Conservation (phyloP, 352 stramenopile species). For the Achlya hypogyna region DNA sequence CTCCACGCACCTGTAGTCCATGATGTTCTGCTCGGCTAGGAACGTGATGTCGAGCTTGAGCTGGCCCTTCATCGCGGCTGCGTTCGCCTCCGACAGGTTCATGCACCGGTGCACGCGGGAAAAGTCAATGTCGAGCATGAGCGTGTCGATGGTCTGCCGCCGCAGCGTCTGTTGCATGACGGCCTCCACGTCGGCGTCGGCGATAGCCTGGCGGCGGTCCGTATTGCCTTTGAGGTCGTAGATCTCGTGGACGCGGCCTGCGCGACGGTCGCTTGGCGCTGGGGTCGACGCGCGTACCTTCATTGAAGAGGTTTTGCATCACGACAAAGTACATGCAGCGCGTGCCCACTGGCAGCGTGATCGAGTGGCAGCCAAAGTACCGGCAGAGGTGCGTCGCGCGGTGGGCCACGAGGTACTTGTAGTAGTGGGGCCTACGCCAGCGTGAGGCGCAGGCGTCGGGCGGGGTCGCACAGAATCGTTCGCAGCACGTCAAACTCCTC, state of each 20-base stretch:
- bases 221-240: conserved; percentile 80
- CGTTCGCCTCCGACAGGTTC: conserved; percentile 35
- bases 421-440: conserved; percentile 34
- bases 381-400: conserved; percentile 63
- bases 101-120: conserved; percentile 61
- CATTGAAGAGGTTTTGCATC: conserved; percentile 82
- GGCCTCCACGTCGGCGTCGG: conserved; percentile 39
- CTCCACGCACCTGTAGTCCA: conserved; percentile 51
- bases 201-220: conserved; percentile 62
- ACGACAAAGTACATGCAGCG: conserved; percentile 84
- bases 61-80: conserved; percentile 42
- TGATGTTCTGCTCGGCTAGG: conserved; percentile 69
- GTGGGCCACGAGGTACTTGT: conserved; percentile 69
- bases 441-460: conserved; percentile 6
- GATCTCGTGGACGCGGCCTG: conserved; percentile 34
- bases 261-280: not conserved
- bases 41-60: conserved; percentile 77
- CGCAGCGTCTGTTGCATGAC: conserved; percentile 60
- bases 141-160: conserved; percentile 45
- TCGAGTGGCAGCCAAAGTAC: conserved; percentile 82
- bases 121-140: conserved; percentile 85
- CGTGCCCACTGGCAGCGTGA: conserved; percentile 72
- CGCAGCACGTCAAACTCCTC: conserved; percentile 79
- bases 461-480: conserved; percentile 49
- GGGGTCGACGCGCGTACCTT: conserved; percentile 24